These are phyloP conservation scores for Nadsonia starkeyi-henricii DNA, from an alignment of 1,139 yeast genomes.

Conservation along the genomic window DNA sequence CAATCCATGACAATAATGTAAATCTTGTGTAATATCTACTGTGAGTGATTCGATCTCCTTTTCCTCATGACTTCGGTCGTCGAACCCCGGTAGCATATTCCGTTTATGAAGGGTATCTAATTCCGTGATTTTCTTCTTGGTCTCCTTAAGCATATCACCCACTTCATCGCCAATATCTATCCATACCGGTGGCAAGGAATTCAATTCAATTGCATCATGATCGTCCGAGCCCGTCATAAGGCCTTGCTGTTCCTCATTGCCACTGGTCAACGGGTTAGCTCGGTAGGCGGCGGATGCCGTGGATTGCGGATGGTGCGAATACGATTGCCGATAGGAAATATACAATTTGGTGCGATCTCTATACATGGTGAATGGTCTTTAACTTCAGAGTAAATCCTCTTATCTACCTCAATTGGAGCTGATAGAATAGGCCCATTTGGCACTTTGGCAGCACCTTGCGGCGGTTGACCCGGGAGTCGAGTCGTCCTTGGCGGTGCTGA, in stretches of 20 bases:
- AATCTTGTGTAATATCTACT: conserved; percentile 56
- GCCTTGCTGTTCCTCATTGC: conserved; percentile 41
- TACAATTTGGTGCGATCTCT: conserved; percentile 32
- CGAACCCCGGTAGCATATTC: conserved; percentile 74
- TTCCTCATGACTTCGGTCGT: conserved; percentile 55
- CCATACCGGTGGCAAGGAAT: conserved; percentile 57
- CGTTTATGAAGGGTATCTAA: conserved; percentile 63
- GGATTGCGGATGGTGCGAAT: conserved; percentile 25
- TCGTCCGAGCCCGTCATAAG: conserved; percentile 36
- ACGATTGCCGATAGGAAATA: conserved; percentile 30
- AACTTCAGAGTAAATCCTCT: no score
- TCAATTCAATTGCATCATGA: conserved; percentile 28
- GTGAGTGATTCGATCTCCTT: conserved; percentile 69
- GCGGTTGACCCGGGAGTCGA: no score
- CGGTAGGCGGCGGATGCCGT: neutral
- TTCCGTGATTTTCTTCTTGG: conserved; percentile 38
- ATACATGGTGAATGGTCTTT: conserved; percentile 23
- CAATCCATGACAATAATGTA: conserved; percentile 59
- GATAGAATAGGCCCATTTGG: no score
- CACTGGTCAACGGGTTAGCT: conserved; percentile 8
- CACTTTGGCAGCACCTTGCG: no score
- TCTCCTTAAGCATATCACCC: conserved; percentile 41
- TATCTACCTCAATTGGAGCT: no score
- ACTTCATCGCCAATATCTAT: conserved; percentile 61
- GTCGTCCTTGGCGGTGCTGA: no score